These are phyloP conservation scores for Neurospora sp. DNA, from an alignment of 2,329 filamentous ascomycete genomes.

Conservation along the genomic window DNA sequence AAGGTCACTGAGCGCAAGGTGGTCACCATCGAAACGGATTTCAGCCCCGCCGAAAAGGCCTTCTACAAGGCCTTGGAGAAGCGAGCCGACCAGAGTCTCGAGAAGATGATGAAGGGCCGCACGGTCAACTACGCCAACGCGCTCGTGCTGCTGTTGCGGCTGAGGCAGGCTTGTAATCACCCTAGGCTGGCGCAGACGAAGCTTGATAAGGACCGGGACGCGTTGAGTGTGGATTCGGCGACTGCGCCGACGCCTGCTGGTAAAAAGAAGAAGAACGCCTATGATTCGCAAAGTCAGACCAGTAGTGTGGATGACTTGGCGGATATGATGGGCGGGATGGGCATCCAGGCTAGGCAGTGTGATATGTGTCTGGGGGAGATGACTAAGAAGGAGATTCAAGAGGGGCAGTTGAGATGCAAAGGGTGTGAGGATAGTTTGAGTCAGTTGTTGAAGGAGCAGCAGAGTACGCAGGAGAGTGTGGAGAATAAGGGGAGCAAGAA, in stretches of 20 bases:
- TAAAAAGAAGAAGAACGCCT: conserved; percentile 36
- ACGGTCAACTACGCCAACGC: conserved; percentile 82
- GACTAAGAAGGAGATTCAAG: conserved; percentile 40
- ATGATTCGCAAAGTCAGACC: conserved; percentile 32
- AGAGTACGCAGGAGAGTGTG: conserved; percentile 42
- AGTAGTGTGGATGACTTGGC: conserved; percentile 63
- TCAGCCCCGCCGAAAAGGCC: conserved; percentile 67
- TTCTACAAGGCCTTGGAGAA: conserved; percentile 82
- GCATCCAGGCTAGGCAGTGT: conserved; percentile 67
- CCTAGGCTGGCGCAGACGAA: conserved; percentile 80
- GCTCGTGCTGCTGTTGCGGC: conserved; percentile 78
- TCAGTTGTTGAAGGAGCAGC: background rate
- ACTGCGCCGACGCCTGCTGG: conserved; percentile 30
- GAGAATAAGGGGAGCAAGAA: conserved; percentile 41
- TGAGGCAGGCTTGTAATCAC: conserved; percentile 93
- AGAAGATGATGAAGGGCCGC: conserved; percentile 77
- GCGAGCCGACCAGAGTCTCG: conserved; percentile 76
- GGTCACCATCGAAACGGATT: conserved; percentile 66
- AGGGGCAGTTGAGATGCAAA: conserved; percentile 41
- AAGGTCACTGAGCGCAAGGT: conserved; percentile 89
- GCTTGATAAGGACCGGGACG: conserved; percentile 79
- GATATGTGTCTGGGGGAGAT: conserved; percentile 72
- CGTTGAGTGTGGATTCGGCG: conserved; percentile 54
- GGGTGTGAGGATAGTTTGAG: conserved; percentile 50
- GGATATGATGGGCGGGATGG: conserved; percentile 77